Evolutionary conservation across 2,329 filamentous ascomycete species (phyloP).

Genomic region (Pezicula carpinea): DNA sequence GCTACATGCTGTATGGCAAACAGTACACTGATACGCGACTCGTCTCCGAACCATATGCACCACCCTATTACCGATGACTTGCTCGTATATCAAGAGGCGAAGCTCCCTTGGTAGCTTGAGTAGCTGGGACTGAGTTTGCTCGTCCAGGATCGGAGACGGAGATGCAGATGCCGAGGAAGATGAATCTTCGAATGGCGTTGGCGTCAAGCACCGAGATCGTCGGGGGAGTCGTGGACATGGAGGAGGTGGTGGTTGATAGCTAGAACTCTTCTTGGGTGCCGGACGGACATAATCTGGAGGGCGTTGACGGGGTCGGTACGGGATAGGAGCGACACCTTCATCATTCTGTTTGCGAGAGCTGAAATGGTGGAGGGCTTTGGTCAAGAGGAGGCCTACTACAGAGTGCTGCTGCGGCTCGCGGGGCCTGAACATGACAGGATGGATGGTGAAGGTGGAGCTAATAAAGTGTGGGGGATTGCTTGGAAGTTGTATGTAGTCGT

Average conservation of each 20-base stretch:
- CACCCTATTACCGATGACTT: slow-evolving; percentile 11
- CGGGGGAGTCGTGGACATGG: slow-evolving; percentile 2
- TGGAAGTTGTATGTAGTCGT: too few species aligned
- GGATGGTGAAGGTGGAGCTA: too few species aligned
- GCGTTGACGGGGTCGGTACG: too few species aligned
- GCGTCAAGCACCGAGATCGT: slow-evolving; percentile 8
- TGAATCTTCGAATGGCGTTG: slow-evolving; percentile 1
- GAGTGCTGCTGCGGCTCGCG: too few species aligned
- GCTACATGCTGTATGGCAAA: slow-evolving; percentile 13
- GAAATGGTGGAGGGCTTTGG: too few species aligned
- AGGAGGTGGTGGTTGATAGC: slow-evolving; percentile 2
- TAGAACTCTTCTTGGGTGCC: background rate
- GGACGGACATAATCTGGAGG: too few species aligned
- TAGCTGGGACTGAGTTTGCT: slow-evolving; percentile 9
- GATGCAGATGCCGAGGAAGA: background rate
- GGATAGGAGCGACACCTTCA: too few species aligned
- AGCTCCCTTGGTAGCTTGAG: slow-evolving; percentile 9
- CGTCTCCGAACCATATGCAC: slow-evolving; percentile 15
- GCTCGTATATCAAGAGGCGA: slow-evolving; percentile 12
- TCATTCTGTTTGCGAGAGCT: too few species aligned
- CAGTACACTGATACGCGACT: background rate
- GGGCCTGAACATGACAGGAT: too few species aligned
- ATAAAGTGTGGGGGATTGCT: too few species aligned
- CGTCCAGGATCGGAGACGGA: background rate
- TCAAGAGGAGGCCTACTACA: too few species aligned